A percentile compares a stretch with the other conserved stretches of the same genome.
phyloP scores from a whole-genome alignment of 352 stramenopile species.

The Chrysophaeum taylorii region DNA sequence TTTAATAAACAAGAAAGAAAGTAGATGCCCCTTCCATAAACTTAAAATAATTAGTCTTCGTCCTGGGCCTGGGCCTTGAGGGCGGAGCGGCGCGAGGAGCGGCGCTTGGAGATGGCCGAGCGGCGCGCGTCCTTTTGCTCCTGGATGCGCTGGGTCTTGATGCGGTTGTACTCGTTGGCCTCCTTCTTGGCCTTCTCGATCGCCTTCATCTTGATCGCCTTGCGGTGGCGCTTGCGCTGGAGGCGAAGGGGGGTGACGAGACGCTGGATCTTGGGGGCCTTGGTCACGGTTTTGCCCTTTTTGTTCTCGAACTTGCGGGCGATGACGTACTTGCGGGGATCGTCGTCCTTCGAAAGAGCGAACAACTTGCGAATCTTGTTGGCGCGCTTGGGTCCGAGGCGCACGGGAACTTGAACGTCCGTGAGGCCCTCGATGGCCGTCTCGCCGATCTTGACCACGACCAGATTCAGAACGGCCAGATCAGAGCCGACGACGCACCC shows the following conservation, averaged over 20 bases:
- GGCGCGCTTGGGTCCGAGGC: conserved; percentile 96
- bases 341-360: conserved; percentile 98
- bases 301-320: conserved; percentile 95
- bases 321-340: conserved; percentile 99
- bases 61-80: conserved; percentile 67
- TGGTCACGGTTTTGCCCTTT: conserved; percentile 94
- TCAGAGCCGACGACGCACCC: conserved; percentile 98
- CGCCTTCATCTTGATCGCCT: conserved; percentile 44
- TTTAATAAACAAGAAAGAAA: no score
- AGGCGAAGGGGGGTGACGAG: conserved; percentile 92
- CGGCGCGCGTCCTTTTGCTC: conserved; percentile 93
- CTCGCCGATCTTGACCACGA: conserved; percentile 94
- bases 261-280: conserved; percentile 99
- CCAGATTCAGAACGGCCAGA: conserved; percentile 98
- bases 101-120: conserved; percentile 93
- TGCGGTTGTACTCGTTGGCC: conserved; percentile 90
- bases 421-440: conserved; percentile 89
- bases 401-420: conserved; percentile 82
- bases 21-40: background rate
- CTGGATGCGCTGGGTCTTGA: conserved; percentile 93
- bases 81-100: conserved; percentile 83
- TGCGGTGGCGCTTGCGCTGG: conserved; percentile 67
- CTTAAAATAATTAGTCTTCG: no score
- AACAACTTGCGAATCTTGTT: conserved; percentile 99
- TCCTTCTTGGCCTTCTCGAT: conserved; percentile 64